Evolutionary conservation across 495 filamentous ascomycete genomes (phyloP).

Genomic region (Hypoxylon lienhwacheense): DNA sequence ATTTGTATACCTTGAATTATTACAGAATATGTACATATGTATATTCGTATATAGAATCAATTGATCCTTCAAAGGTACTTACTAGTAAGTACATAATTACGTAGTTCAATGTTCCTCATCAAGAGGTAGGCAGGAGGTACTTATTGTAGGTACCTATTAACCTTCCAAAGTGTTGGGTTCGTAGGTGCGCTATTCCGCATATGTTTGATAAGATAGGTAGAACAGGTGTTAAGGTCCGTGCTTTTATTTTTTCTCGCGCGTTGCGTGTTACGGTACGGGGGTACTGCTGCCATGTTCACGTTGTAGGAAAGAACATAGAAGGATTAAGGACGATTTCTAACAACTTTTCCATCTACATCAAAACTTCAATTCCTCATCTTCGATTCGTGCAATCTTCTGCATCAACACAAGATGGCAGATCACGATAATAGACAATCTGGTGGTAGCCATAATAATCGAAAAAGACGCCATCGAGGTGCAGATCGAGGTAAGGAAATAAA

Average conservation of each 20-base stretch:
- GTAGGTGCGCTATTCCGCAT: background rate
- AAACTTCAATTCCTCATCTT: no score
- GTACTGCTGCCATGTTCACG: conserved; percentile 1
- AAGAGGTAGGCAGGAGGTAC: no score
- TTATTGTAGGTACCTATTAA: background rate
- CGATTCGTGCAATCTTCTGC: conserved; percentile 1
- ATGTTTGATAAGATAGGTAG: conserved; percentile 28
- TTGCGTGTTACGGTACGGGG: conserved; percentile 24
- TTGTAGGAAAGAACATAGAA: background rate
- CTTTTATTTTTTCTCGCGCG: conserved; percentile 24
- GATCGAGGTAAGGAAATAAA: no score
- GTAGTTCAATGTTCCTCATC: no score
- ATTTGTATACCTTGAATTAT: no score
- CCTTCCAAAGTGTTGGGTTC: background rate
- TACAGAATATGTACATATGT: background rate
- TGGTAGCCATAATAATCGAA: conserved; percentile 62
- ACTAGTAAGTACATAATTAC: background rate
- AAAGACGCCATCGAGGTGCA: conserved; percentile 60
- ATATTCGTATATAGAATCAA: background rate
- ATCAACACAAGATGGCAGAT: conserved; percentile 63
- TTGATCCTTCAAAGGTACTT: no score
- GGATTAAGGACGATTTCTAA: conserved; percentile 7
- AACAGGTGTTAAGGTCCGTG: conserved; percentile 17
- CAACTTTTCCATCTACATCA: background rate
- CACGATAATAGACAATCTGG: conserved; percentile 66